Conservation (phyloP, 805 yeast genomes). For the Wickerhamiella nectarea region DNA sequence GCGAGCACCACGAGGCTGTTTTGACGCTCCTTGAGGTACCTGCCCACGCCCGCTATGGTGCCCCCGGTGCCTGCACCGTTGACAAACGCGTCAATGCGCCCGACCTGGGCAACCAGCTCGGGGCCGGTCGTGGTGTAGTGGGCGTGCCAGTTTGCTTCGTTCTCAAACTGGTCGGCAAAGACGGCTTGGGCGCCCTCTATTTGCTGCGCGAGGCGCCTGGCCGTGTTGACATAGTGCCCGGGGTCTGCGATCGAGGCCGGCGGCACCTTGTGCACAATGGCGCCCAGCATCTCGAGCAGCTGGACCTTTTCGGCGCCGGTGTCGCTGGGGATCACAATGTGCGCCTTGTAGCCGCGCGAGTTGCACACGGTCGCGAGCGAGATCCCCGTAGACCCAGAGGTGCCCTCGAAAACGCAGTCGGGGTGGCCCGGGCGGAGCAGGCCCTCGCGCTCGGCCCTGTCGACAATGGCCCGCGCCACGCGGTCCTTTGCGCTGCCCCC, state of each 20-base stretch:
- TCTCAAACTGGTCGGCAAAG: slow-evolving; percentile 93
- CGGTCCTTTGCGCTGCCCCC: slow-evolving; percentile 95
- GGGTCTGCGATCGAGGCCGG: slow-evolving; percentile 96
- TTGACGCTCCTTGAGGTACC: slow-evolving; percentile 43
- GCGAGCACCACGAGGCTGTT: slow-evolving; percentile 47
- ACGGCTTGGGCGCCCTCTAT: slow-evolving; percentile 42
- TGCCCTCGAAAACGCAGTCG: slow-evolving; percentile 81
- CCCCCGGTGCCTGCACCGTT: slow-evolving; percentile 97
- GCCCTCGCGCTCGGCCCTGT: slow-evolving; percentile 50
- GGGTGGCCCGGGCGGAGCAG: slow-evolving; percentile 44
- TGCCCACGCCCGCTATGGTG: slow-evolving; percentile 84
- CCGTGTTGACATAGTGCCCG: slow-evolving; percentile 81
- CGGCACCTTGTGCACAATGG: slow-evolving; percentile 66
- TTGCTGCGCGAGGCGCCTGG: slow-evolving; percentile 49
- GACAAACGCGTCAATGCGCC: slow-evolving; percentile 57
- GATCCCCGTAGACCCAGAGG: slow-evolving; percentile 94
- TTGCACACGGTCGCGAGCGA: slow-evolving; percentile 83
- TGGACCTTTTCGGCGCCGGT: slow-evolving; percentile 74
- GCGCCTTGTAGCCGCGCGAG: slow-evolving; percentile 77
- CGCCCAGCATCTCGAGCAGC: slow-evolving; percentile 63
- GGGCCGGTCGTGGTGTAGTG: slow-evolving; percentile 85
- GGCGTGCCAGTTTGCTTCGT: slow-evolving; percentile 74
- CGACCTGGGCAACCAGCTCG: slow-evolving; percentile 70
- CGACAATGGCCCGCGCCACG: slow-evolving; percentile 74
- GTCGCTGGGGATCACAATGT: slow-evolving; percentile 90